Conservation (phyloP, 179 eudicot species). For the Dionaea muscipula region DNA sequence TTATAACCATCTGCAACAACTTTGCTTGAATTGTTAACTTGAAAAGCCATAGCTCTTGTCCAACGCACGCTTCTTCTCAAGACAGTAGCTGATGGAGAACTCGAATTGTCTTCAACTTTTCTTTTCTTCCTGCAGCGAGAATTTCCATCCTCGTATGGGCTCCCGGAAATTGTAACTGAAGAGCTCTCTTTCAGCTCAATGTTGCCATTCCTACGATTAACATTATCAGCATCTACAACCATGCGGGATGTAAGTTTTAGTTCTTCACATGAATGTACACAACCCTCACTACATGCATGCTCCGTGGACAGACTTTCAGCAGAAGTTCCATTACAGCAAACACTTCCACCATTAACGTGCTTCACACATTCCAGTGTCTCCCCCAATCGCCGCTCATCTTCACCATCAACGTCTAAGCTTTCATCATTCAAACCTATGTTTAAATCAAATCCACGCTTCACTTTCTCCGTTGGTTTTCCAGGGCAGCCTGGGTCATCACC, state of each 20-base stretch:
- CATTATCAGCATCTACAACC: conserved; percentile 13
- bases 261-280: conserved; percentile 15
- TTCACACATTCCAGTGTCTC: conserved; percentile 6
- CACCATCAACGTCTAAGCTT: conserved; percentile 14
- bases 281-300: conserved; percentile 11
- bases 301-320: conserved; percentile 1
- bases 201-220: conserved; percentile 8
- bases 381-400: conserved; percentile 16
- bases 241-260: conserved; percentile 7
- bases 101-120: conserved; percentile 20
- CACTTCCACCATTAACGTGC: conserved; percentile 7
- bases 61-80: conserved; percentile 87
- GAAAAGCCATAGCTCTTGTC: conserved; percentile 25
- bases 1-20: conserved; percentile 18
- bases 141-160: conserved; percentile 19
- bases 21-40: conserved; percentile 18
- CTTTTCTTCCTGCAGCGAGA: conserved; percentile 41
- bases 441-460: conserved; percentile 52
- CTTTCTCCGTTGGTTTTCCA: conserved; percentile 18
- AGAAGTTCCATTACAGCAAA: conserved; percentile 3
- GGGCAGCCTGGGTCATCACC: conserved; percentile 4
- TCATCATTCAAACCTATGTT: conserved; percentile 54
- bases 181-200: conserved; percentile 14
- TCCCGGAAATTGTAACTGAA: conserved; percentile 15
- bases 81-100: conserved; percentile 31